Evolutionary conservation across 768 basidiomycete genomes (phyloP).

Genomic region (Psilocybe tampanensis): DNA sequence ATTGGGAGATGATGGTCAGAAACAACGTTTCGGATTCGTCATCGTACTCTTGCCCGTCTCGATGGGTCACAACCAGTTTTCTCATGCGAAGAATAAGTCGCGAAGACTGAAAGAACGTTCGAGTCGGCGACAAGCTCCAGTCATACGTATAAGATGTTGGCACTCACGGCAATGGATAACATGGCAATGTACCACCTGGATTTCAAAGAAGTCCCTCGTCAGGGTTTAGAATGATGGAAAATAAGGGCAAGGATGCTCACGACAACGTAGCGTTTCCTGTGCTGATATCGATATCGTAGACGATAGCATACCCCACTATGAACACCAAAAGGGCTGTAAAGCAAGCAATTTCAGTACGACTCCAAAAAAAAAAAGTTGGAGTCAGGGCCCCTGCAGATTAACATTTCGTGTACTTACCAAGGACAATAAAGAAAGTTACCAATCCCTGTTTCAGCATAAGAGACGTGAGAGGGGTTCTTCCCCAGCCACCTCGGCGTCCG

Average conservation of each 20-base stretch:
- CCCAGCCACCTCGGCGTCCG: background rate
- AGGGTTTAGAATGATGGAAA: no score
- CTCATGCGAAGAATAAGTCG: slow-evolving; percentile 2
- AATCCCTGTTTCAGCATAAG: background rate
- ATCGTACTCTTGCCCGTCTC: background rate
- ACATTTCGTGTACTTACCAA: background rate
- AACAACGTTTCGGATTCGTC: background rate
- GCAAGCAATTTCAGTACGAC: no score
- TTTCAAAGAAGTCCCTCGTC: no score
- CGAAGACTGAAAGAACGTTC: background rate
- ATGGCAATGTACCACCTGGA: slow-evolving; percentile 4
- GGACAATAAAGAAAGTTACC: background rate
- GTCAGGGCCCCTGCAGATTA: background rate
- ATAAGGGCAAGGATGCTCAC: background rate
- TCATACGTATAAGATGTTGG: background rate
- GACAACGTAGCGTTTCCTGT: background rate
- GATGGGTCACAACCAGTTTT: background rate
- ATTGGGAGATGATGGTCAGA: background rate
- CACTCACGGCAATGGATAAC: slow-evolving; percentile 1
- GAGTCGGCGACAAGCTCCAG: background rate
- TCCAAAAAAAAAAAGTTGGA: background rate
- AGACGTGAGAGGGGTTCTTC: background rate
- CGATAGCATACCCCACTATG: background rate
- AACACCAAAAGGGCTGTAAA: background rate
- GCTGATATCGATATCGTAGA: background rate